These are phyloP conservation scores for Marchantia paleacea DNA, from an alignment of 225 moss, liverwort and hornwort species.

Conservation along the genomic window DNA sequence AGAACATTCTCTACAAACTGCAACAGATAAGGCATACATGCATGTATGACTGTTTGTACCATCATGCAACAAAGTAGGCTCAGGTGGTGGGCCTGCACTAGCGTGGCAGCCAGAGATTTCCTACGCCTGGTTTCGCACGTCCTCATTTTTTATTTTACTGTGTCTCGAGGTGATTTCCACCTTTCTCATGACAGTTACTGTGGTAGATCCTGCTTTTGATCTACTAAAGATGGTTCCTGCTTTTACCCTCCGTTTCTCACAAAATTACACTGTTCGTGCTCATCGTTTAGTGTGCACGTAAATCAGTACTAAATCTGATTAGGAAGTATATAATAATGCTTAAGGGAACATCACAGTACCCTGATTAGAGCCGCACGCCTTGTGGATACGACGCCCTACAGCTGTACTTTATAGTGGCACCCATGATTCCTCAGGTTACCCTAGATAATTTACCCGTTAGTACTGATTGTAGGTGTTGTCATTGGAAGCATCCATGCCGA, in stretches of 20 bases:
- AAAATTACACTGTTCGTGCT: not conserved
- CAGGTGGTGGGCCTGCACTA: not conserved
- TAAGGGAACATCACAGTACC: not conserved
- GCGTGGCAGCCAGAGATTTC: slow-evolving; percentile 1
- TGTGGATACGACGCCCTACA: slow-evolving; percentile 1
- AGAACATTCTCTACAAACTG: not conserved
- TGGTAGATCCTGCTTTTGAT: not conserved
- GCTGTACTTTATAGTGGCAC: not conserved
- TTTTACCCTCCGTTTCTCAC: not conserved
- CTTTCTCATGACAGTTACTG: not conserved
- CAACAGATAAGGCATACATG: not conserved
- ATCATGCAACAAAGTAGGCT: not conserved
- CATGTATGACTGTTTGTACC: not conserved
- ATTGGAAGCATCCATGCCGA: not conserved
- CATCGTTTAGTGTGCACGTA: slow-evolving; percentile 7
- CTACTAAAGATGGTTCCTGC: not conserved
- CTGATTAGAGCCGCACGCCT: slow-evolving; percentile 8
- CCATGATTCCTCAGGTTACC: not conserved
- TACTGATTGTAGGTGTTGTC: not conserved
- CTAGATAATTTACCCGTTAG: not conserved
- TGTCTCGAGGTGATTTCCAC: too few species aligned
- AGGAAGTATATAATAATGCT: slow-evolving; percentile 1
- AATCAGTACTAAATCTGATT: not conserved
- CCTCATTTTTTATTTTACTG: too few species aligned
- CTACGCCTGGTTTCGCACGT: slow-evolving; percentile 3